Evolutionary conservation across 176 grass and related monocot genomes (phyloP).

Genomic region (Zoysia pacifica): DNA sequence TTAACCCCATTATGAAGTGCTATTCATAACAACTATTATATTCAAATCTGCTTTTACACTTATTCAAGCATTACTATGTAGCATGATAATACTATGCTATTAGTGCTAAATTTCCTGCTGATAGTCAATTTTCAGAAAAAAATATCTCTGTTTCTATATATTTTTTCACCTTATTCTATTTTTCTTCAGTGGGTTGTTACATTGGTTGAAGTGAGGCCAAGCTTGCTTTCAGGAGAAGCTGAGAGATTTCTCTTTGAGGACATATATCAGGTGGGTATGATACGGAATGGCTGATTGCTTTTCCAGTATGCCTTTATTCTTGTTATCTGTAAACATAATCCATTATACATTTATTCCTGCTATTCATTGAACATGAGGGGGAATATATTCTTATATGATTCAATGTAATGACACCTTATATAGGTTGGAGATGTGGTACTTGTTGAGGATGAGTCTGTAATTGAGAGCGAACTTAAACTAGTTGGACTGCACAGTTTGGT

Average conservation of each 20-base stretch:
- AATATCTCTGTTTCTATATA: not conserved
- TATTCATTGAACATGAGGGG: slow-evolving; percentile 34
- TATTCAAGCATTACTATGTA: not conserved
- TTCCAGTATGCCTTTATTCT: slow-evolving; percentile 1
- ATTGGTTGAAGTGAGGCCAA: slow-evolving; percentile 86
- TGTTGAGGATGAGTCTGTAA: slow-evolving; percentile 83
- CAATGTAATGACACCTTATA: slow-evolving; percentile 38
- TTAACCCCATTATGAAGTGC: too few species aligned
- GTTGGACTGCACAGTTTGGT: slow-evolving; percentile 75
- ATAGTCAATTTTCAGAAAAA: not conserved
- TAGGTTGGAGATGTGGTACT: slow-evolving; percentile 97
- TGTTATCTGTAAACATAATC: not conserved
- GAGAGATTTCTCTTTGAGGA: slow-evolving; percentile 93
- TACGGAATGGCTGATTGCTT: not conserved
- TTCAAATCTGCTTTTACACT: not conserved
- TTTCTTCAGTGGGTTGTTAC: slow-evolving; percentile 71
- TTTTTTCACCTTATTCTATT: slow-evolving; percentile 15
- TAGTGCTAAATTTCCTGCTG: not conserved
- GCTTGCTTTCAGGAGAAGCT: slow-evolving; percentile 81
- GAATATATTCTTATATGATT: slow-evolving; percentile 15
- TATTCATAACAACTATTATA: not conserved
- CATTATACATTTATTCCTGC: slow-evolving; percentile 12
- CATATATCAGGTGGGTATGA: slow-evolving; percentile 63
- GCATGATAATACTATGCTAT: not conserved
- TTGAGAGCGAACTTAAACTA: slow-evolving; percentile 74